A percentile compares a stretch with the other conserved stretches of the same genome.
Evolutionary conservation across 2,329 filamentous ascomycete species (phyloP).

Genomic region (Harringtonia aguacate): DNA sequence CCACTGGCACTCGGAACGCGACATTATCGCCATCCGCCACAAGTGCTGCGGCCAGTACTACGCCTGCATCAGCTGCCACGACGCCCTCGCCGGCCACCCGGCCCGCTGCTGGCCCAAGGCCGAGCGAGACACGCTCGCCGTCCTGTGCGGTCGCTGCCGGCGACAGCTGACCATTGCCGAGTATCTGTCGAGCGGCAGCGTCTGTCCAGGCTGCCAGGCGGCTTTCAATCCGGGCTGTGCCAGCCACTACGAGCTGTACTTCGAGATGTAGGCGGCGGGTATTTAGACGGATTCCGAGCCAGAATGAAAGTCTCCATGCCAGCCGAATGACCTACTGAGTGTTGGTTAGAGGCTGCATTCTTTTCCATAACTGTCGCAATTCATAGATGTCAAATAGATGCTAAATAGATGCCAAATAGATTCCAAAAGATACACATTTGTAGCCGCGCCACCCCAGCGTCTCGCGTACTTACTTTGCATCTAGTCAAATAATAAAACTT

Average conservation of each 20-base stretch:
- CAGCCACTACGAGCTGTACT: conserved; percentile 6
- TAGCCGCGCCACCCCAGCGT: no score
- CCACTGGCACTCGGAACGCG: conserved; percentile 9
- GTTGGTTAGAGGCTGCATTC: no score
- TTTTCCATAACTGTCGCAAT: no score
- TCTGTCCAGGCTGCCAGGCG: conserved; percentile 3
- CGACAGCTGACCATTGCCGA: conserved; percentile 5
- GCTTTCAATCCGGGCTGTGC: conserved; percentile 8
- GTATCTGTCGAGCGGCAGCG: conserved; percentile 3
- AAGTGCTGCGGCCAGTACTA: conserved; percentile 8
- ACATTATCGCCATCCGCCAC: conserved; percentile 9
- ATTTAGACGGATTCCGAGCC: no score
- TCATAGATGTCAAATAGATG: no score
- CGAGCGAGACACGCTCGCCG: neutral
- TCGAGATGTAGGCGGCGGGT: conserved; percentile 8
- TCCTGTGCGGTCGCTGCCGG: conserved; percentile 5
- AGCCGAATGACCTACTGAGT: no score
- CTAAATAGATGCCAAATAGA: no score
- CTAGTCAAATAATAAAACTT: no score
- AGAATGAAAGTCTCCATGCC: no score
- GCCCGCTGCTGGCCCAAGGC: conserved; percentile 2
- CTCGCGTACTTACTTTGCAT: no score
- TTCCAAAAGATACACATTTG: no score
- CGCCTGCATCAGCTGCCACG: conserved; percentile 10
- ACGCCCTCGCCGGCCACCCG: conserved; percentile 1